Conservation (phyloP, 179 eudicot genomes). For the Carnegiea gigantea region DNA sequence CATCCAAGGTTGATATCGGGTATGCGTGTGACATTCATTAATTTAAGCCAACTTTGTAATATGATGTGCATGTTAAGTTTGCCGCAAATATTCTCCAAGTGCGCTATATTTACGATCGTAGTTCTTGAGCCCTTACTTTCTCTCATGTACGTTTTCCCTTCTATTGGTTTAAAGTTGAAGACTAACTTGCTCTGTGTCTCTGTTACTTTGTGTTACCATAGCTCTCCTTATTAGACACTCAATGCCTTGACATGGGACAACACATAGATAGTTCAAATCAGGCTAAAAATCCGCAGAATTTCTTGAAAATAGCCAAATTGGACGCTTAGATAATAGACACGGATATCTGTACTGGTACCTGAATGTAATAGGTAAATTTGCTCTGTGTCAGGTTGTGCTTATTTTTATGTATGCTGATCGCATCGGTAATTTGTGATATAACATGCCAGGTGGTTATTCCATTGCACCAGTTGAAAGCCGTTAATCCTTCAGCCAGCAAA, state of each 20-base stretch:
- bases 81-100: too few species aligned
- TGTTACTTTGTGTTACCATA: too few species aligned
- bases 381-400: not conserved
- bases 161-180: not conserved
- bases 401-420: constrained; percentile 17
- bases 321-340: not conserved
- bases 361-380: not conserved
- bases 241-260: too few species aligned
- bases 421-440: not conserved
- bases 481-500: constrained; percentile 82
- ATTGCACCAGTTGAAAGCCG: constrained; percentile 80
- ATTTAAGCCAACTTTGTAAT: too few species aligned
- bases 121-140: not conserved
- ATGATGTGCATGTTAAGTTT: too few species aligned
- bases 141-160: not conserved
- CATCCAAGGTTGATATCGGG: too few species aligned
- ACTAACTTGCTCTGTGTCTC: too few species aligned
- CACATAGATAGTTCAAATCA: too few species aligned
- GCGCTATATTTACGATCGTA: not conserved
- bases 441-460: constrained; percentile 67
- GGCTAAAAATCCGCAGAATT: not conserved
- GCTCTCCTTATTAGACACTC: too few species aligned
- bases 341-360: not conserved
- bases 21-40: too few species aligned
- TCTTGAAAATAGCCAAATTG: not conserved